Base-by-base conservation (phyloP, 1,139 yeast species). In the Kurtzmaniella natalensis region DNA sequence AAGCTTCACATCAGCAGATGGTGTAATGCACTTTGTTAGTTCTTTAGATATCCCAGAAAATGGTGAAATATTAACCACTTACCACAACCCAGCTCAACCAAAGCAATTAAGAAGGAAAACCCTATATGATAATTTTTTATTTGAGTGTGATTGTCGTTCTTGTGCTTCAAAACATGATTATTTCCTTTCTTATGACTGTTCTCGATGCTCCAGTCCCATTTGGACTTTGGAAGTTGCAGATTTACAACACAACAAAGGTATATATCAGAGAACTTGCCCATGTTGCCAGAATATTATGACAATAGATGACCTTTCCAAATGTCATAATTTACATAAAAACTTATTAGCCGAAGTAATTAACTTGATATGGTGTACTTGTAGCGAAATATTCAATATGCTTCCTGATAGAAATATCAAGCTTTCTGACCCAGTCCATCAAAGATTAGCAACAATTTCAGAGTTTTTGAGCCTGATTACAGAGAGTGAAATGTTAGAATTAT, bases 21-120 rank as follows among this genome's bases (percentile, higher is more conserved):
- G 31, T 5, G 38, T 44, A 4, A 32, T 36, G 14, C 31, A 25
- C n/a, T 36, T 64, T 4, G 37, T 47, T 5, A 44, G 61, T 3
- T 43, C 50, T 14, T 36, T 42, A 5, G 38, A 43, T 3, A 44
- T 65, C n/a, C 26, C 28, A 1, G 26, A 38, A 2, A 47, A 46
- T 9, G 52, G 52, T 17, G 64, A 64, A 37, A 32, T 65, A 3
- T 45, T 49, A 16, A 50, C 61, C 7, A 61, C 51, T 27, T 66
- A 66, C 37, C 45, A 56, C 28, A 41, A 47, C n/a, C 40, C 46
- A 5, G 37, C 41, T 14, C 18, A 46, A 10, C 69, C 70, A 1
- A 47, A 33, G 18, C 46, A 36, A 16, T 19, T 55, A 21, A 43
- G 68, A 32, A 37, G 43, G 23, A 19, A 29, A 4, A 44, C 44